Evolutionary conservation across 768 basidiomycete species (phyloP), one percentile per base, ranked within the genome.

Genomic region (Russula olivacea): DNA sequence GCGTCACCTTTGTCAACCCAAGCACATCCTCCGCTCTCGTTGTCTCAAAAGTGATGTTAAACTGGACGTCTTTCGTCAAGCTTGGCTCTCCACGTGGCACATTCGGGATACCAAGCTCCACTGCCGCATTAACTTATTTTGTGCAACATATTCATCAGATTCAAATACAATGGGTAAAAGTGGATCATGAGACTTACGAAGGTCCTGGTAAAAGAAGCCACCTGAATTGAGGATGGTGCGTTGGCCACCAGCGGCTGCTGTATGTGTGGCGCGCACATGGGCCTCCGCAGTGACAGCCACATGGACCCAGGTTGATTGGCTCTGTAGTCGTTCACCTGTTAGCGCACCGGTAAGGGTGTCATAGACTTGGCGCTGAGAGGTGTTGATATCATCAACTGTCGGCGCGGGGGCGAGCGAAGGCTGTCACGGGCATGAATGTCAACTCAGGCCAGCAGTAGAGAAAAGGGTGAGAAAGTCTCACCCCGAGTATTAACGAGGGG

Each of bases 401-500:
- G 34, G 55, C 40, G 64, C 64, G 9, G 65, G 54, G 14, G 2
- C 51, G 48, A 77, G 73, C 52, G 75, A 68, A 0, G 74, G 74
- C 60, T 74, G 69, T 9, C 38, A 40, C 5, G 38, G 4, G 14
- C 23, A 28, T 11, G 7, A 21, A 15, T 17, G 14, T 61, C 63
- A 58, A 30, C 19, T 23, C 36, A 34, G 34, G 1, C 2, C 34
- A n/a, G 10, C 28, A 23, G 15, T n/a, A n/a, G 10, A 47, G 11
- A 15, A 1, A 34, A 4, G 4, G 19, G 30, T 43, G 32, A 11
- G 8, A 21, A 15, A 19, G 11, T 14, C 43, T 5, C 34, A 25
- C 64, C 43, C 64, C 64, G 2, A 64, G 64, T 15, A 70, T 45
- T 3, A 9, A 81, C 15, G 85, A 81, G 21, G 85, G 85, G 68